These are phyloP conservation scores for Aphanoascus verrucosus DNA, from an alignment of 2,329 filamentous ascomycete species.

Conservation along the genomic window DNA sequence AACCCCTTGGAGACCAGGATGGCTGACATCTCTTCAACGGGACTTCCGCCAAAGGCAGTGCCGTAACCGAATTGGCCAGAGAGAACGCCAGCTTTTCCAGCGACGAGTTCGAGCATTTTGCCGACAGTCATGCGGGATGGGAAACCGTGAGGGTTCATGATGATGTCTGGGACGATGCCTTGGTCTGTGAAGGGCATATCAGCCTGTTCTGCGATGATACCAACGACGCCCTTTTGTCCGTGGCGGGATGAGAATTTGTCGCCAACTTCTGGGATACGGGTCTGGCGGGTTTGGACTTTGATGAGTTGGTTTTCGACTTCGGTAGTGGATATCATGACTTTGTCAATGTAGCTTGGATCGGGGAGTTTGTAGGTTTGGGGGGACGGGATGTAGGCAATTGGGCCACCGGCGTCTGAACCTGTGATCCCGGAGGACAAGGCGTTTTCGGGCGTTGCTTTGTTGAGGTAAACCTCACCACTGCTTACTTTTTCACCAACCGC, in stretches of 20 bases:
- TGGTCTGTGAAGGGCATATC: slow-evolving; percentile 92
- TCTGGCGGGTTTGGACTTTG: slow-evolving; percentile 95
- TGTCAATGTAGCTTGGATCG: slow-evolving; percentile 84
- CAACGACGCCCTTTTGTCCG: slow-evolving; percentile 95
- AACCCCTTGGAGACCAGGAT: slow-evolving; percentile 81
- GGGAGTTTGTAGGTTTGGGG: slow-evolving; percentile 64
- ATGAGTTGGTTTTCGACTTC: slow-evolving; percentile 77
- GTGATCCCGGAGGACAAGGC: slow-evolving; percentile 58
- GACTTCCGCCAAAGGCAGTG: slow-evolving; percentile 72
- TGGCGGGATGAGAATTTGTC: slow-evolving; percentile 99
- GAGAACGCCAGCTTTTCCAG: slow-evolving; percentile 85
- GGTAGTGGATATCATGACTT: slow-evolving; percentile 84
- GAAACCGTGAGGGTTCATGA: slow-evolving; percentile 99
- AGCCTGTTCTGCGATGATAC: slow-evolving; percentile 91
- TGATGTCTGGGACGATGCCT: slow-evolving; percentile 91
- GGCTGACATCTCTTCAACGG: slow-evolving; percentile 77
- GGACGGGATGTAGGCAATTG: slow-evolving; percentile 29
- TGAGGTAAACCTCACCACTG: slow-evolving; percentile 73
- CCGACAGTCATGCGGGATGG: slow-evolving; percentile 98
- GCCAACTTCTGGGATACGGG: slow-evolving; percentile 82
- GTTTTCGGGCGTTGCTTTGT: slow-evolving; percentile 77
- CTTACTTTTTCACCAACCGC: slow-evolving; percentile 72
- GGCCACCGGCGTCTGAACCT: slow-evolving; percentile 47
- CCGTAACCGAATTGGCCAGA: slow-evolving; percentile 81
- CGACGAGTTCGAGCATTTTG: slow-evolving; percentile 89